Conservation (phyloP, 2,329 filamentous ascomycete genomes). For the Claviceps fusiformis region DNA sequence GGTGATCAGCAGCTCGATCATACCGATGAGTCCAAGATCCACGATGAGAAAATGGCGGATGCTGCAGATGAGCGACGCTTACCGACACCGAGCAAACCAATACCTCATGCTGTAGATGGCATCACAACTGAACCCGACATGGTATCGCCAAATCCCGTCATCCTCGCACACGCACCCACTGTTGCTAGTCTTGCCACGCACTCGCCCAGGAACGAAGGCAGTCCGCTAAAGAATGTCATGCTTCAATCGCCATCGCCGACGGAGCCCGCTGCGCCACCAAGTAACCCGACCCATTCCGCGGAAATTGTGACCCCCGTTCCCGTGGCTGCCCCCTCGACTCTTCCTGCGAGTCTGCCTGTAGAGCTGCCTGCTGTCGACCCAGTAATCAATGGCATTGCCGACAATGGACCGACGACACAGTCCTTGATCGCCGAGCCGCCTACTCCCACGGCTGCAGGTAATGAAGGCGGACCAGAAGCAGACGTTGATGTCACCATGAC, state of each 20-base stretch:
- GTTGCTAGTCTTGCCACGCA: constrained; percentile 13
- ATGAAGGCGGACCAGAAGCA: constrained; percentile 14
- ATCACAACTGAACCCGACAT: constrained; percentile 9
- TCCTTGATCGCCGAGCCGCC: constrained; percentile 18
- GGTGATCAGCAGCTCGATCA: constrained; percentile 32
- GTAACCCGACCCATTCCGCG: background rate
- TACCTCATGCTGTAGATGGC: constrained; percentile 16
- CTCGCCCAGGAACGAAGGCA: constrained; percentile 31
- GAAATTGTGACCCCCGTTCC: background rate
- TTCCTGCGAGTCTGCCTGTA: background rate
- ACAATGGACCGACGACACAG: constrained; percentile 7
- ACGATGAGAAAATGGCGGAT: constrained; percentile 27
- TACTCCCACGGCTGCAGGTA: constrained; percentile 17
- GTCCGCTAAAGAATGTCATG: constrained; percentile 39
- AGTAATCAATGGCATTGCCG: background rate
- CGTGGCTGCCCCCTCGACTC: background rate
- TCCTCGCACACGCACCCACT: constrained; percentile 18
- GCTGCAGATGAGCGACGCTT: constrained; percentile 16
- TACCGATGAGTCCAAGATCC: constrained; percentile 23
- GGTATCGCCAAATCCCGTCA: constrained; percentile 16
- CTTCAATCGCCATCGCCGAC: constrained; percentile 34
- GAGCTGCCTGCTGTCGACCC: constrained; percentile 4
- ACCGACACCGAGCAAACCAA: constrained; percentile 8
- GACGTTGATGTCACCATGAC: constrained; percentile 12
- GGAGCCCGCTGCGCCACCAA: constrained; percentile 13